Evolutionary conservation across 1,284 basidiomycete genomes (phyloP).

Genomic region (Meira miltonrushii): DNA sequence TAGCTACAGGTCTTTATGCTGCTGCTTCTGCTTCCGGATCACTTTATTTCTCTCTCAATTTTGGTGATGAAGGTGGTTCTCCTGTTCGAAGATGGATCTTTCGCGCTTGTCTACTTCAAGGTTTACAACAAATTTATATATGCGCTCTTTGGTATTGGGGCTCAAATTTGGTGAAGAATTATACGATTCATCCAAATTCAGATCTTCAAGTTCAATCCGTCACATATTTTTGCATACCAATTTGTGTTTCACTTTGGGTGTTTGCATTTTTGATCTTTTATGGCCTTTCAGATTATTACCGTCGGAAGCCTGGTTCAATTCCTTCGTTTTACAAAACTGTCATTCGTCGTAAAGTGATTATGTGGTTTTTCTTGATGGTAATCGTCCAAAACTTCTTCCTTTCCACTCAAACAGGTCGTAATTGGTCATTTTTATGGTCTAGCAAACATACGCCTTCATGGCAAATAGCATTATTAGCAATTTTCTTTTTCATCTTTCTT

Average conservation of each 20-base stretch:
- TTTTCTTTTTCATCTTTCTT: slow-evolving; percentile 6
- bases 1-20: not conserved
- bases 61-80: slow-evolving; percentile 4
- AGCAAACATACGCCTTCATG: not conserved
- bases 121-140: slow-evolving; percentile 3
- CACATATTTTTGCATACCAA: not conserved
- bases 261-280: not conserved
- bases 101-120: slow-evolving; percentile 4
- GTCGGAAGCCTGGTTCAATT: slow-evolving; percentile 1
- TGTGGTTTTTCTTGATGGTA: slow-evolving; percentile 3
- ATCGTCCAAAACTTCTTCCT: slow-evolving; percentile 1
- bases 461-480: not conserved
- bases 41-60: slow-evolving; percentile 4
- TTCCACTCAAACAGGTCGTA: not conserved
- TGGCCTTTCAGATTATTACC: not conserved
- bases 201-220: not conserved
- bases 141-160: slow-evolving; percentile 1
- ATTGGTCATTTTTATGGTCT: slow-evolving; percentile 1
- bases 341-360: not conserved
- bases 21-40: slow-evolving; percentile 3
- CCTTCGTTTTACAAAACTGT: not conserved
- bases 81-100: slow-evolving; percentile 2
- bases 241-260: not conserved
- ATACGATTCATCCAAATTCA: no score
- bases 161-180: not conserved